Evolutionary conservation across 305 asterid species (phyloP).

Genomic region (Fraxinus baroniana): DNA sequence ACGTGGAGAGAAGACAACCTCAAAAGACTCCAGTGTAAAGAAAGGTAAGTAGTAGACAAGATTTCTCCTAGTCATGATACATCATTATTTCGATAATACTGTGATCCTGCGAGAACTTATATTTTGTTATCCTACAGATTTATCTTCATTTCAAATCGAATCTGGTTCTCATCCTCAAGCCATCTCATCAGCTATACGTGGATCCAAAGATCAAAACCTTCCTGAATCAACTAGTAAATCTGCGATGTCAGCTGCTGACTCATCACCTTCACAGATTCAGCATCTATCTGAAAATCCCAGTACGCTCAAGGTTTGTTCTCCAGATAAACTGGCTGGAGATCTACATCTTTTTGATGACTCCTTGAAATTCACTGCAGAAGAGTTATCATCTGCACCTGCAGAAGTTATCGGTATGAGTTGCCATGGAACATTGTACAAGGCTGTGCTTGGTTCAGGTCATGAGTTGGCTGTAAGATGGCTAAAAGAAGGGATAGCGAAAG

Average conservation of each 20-base stretch:
- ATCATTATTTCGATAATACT: neutral
- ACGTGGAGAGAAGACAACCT: slow-evolving; percentile 23
- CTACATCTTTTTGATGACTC: slow-evolving; percentile 62
- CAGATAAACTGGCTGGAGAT: slow-evolving; percentile 84
- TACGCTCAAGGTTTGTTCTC: slow-evolving; percentile 63
- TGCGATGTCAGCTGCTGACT: slow-evolving; percentile 34
- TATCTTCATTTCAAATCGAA: slow-evolving; percentile 34
- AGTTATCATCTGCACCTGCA: slow-evolving; percentile 82
- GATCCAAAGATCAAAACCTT: slow-evolving; percentile 27
- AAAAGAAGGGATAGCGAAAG: slow-evolving; percentile 75
- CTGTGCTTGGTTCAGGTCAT: slow-evolving; percentile 56
- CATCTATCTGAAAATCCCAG: slow-evolving; percentile 37
- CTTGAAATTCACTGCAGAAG: slow-evolving; percentile 65
- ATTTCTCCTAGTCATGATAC: neutral
- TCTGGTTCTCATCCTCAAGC: slow-evolving; percentile 31
- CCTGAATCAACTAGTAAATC: slow-evolving; percentile 44
- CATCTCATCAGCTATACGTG: slow-evolving; percentile 24
- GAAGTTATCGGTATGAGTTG: slow-evolving; percentile 82
- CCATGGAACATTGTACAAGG: slow-evolving; percentile 82
- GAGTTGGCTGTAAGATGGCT: slow-evolving; percentile 76
- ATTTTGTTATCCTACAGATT: slow-evolving; percentile 30
- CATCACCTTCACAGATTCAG: slow-evolving; percentile 39
- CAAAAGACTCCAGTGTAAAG: slow-evolving; percentile 39
- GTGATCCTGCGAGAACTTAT: slow-evolving; percentile 8
- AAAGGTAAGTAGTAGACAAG: slow-evolving; percentile 37